Evolutionary conservation across 2,329 filamentous ascomycete genomes (phyloP), one percentile per base, ranked within the genome.

Genomic region (Aspergillus ochraceoroseus): DNA sequence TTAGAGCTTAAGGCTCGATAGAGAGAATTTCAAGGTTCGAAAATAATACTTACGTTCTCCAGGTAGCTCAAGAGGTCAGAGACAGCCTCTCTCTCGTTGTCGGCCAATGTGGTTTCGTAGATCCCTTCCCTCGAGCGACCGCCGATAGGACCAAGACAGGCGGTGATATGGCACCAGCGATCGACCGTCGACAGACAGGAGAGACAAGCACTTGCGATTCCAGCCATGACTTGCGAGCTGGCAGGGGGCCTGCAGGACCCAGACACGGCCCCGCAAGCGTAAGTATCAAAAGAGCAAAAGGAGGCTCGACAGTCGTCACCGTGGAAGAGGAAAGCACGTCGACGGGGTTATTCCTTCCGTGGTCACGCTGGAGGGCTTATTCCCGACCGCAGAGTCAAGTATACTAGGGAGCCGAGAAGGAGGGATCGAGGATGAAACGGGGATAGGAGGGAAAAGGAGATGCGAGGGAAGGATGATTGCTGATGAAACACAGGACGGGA

Each of bases 1-100:
- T 35, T 8, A 9, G 22, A 12, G 32, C 7, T 15, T 20, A 20
- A 14, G 15, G n/a, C 11, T 20, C n/a, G 18, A 15, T 32, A 34
- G 40, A 38, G 38, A 32, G 30, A 38, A 40, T 19, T 20, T 18
- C n/a, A 31, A 11, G 18, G 7, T 17, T 7, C 15, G 9, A 22
- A 22, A 22, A 22, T 5, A 22, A 22, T 22, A 71, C 79, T 51
- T 73, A 96, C 92, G 64, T 96, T 95, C 70, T 98, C 92, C 52
- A 98, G 82, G 66, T 94, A 96, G 64, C 90, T 86, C 12, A 98
- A 75, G 44, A 98, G 75, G 64, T 98, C 92, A 52, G 92, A 89
- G 40, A 98, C 92, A 40, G 92, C 92, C 72, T 96, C 92, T 59
- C 92, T 81, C 71, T 98, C 92, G 70, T 85, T 94, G 63, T 98